These are phyloP conservation scores for Straminergon stramineum DNA, from an alignment of 225 moss, liverwort and hornwort species.

Conservation along the genomic window DNA sequence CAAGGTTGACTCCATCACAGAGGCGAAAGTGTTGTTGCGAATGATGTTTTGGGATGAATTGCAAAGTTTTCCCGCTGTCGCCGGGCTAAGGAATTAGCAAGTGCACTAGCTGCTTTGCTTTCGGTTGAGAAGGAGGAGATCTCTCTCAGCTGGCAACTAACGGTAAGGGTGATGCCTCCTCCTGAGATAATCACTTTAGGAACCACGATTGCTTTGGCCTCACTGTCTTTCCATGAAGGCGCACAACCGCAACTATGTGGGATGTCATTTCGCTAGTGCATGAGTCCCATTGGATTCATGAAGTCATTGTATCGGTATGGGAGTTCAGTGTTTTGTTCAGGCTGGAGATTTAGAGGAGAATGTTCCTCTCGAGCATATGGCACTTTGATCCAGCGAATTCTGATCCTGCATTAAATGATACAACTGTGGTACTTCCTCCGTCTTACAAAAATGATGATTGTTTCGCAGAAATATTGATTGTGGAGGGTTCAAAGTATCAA, in stretches of 20 bases:
- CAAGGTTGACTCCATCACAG: conserved; percentile 24
- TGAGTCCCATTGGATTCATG: not conserved
- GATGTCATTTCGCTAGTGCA: not conserved
- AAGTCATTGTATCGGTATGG: conserved; percentile 3
- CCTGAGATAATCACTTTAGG: not conserved
- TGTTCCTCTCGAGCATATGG: not conserved
- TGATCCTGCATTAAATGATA: conserved; percentile 26
- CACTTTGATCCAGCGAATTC: conserved; percentile 19
- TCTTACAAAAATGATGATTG: not conserved
- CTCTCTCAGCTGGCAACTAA: not conserved
- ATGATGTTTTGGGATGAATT: conserved; percentile 10
- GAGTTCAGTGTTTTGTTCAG: conserved; percentile 33
- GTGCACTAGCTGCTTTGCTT: conserved; percentile 22
- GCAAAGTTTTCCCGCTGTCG: conserved; percentile 25
- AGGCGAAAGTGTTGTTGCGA: conserved; percentile 21
- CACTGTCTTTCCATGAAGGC: too few relatives aligned
- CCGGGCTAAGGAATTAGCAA: conserved; percentile 23
- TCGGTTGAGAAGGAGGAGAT: not conserved
- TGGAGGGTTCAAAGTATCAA: not conserved
- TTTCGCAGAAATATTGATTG: not conserved
- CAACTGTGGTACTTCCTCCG: conserved; percentile 14
- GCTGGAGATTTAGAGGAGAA: conserved; percentile 53
- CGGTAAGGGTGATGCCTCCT: not conserved
- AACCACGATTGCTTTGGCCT: not conserved
- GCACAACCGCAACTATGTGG: not conserved